Percentiles rank a stretch among this genome's conserved stretches.
Evolutionary conservation across 345 rosid genomes (phyloP).

Genomic region (Arabidopsis suecica): DNA sequence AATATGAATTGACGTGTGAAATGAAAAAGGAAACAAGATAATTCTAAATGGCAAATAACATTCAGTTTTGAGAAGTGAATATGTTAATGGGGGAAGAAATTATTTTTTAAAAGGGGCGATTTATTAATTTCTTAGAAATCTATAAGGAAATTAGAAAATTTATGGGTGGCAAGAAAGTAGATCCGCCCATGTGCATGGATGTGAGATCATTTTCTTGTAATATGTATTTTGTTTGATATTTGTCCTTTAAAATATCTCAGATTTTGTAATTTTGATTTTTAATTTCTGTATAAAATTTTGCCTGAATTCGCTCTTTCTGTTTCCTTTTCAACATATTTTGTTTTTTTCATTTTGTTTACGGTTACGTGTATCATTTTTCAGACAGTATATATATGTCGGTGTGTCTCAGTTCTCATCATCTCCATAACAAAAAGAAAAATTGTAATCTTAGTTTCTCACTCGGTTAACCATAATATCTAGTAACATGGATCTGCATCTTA

Average conservation of each 20-base stretch:
- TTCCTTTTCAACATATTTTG: neutral
- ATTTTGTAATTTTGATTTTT: neutral
- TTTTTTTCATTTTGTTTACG: neutral
- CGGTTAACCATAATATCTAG: neutral
- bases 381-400: neutral
- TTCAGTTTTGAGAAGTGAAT: no score
- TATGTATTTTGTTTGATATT: neutral
- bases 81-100: no score
- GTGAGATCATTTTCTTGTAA: neutral
- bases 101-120: no score
- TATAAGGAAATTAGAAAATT: no score
- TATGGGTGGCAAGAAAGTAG: no score
- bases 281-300: neutral
- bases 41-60: no score
- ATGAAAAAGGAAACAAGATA: no score
- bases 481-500: conserved; percentile 22
- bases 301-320: neutral
- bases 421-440: neutral
- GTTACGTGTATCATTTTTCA: neutral
- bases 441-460: neutral
- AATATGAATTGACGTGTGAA: no score
- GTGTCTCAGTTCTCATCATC: conserved; percentile 15
- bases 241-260: neutral
- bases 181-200: neutral
- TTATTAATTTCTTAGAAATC: no score